Conservation (phyloP, 2,329 filamentous ascomycete species). For the Phyllosticta citrichinensis region DNA sequence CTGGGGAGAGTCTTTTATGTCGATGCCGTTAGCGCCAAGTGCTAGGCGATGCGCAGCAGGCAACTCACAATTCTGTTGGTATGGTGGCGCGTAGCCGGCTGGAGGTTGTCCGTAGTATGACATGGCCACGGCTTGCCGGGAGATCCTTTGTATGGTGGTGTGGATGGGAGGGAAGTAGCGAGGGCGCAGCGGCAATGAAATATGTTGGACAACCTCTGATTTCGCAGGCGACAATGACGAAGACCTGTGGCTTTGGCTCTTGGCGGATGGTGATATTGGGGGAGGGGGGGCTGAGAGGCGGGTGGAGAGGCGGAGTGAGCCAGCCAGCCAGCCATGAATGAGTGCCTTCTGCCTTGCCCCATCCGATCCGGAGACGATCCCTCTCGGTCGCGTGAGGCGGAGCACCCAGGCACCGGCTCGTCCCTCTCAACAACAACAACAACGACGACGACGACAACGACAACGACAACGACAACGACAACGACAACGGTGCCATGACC, state of each 20-base stretch:
- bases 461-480: too few relatives aligned
- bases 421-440: too few relatives aligned
- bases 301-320: neutral
- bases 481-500: neutral
- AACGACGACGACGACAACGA: too few relatives aligned
- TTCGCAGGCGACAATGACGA: constrained; percentile 1
- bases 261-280: neutral
- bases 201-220: neutral
- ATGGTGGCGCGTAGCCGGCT: constrained; percentile 19
- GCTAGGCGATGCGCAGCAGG: constrained; percentile 3
- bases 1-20: constrained; percentile 9
- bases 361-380: neutral
- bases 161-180: neutral
- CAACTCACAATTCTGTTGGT: constrained; percentile 22
- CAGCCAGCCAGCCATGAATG: too few relatives aligned
- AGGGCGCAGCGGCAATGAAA: neutral
- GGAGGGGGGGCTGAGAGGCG: neutral
- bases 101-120: constrained; percentile 20
- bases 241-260: neutral
- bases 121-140: constrained; percentile 13
- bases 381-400: neutral
- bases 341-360: neutral
- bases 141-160: neutral
- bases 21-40: constrained; percentile 15
- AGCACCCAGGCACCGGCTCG: neutral